These are phyloP conservation scores for Tetrahymena thermophila DNA, from an alignment of 73 alveolate genomes.

Conservation along the genomic window DNA sequence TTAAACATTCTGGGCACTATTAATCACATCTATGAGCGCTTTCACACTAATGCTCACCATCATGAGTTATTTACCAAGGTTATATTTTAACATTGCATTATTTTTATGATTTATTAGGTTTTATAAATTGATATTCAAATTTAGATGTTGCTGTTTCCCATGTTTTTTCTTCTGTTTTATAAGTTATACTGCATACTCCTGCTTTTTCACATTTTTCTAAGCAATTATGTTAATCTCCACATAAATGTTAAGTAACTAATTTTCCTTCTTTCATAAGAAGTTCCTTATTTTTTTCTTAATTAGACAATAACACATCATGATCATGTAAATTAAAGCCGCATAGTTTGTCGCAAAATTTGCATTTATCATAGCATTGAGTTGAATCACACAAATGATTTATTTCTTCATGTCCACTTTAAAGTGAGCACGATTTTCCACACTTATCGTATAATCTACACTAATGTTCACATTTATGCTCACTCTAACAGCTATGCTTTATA, in stretches of 20 bases:
- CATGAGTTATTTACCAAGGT: not conserved
- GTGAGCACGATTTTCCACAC: not conserved
- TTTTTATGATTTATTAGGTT: not conserved
- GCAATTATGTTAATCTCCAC: not conserved
- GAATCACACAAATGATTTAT: not conserved
- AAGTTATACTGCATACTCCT: not conserved
- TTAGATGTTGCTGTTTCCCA: not conserved
- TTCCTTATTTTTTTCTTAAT: not conserved
- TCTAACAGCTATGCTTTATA: not conserved
- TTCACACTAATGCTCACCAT: not conserved
- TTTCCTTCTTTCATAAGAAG: not conserved
- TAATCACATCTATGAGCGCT: not conserved
- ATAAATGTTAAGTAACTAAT: not conserved
- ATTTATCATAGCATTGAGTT: not conserved
- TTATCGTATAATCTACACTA: not conserved
- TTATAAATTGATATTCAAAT: not conserved
- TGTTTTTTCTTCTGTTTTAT: not conserved
- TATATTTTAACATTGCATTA: not conserved
- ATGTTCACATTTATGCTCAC: not conserved
- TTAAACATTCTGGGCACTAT: not conserved
- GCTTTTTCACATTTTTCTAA: not conserved
- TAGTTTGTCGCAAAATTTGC: not conserved
- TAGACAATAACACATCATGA: not conserved
- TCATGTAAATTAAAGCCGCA: not conserved
- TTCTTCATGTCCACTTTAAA: not conserved